A percentile compares a stretch with the other conserved stretches of the same genome.
These are phyloP conservation scores for Aureobasidium musti DNA, from an alignment of 2,329 filamentous ascomycete genomes.

Conservation along the genomic window DNA sequence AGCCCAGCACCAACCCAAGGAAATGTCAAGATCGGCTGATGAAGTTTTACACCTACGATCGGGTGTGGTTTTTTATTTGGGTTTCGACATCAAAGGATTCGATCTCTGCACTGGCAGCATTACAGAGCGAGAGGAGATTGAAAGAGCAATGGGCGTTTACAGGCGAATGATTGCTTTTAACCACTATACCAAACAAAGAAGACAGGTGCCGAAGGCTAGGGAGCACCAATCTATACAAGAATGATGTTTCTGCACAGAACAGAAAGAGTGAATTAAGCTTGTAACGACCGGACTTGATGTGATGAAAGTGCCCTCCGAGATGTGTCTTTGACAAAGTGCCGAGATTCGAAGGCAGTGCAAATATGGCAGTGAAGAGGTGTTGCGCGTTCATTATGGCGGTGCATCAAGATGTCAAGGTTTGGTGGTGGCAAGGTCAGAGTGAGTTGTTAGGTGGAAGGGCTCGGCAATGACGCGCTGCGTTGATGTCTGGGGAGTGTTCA, in stretches of 20 bases:
- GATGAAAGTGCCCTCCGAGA: background rate
- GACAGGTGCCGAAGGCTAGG: background rate
- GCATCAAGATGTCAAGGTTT: background rate
- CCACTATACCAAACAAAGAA: background rate
- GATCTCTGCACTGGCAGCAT: background rate
- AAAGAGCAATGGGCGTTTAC: slow-evolving; percentile 16
- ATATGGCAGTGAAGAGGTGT: background rate
- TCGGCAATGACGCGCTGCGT: slow-evolving; percentile 12
- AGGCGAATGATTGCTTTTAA: slow-evolving; percentile 6
- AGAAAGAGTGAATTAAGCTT: background rate
- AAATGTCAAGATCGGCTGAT: background rate
- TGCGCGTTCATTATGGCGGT: background rate
- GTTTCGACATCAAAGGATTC: background rate
- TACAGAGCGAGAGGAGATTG: slow-evolving; percentile 6
- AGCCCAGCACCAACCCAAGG: background rate
- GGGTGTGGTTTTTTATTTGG: background rate
- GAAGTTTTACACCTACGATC: background rate
- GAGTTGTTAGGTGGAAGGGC: background rate
- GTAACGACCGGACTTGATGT: background rate
- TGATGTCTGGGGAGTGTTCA: slow-evolving; percentile 6
- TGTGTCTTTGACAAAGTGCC: background rate
- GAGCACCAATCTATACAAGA: background rate
- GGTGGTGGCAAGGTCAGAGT: background rate
- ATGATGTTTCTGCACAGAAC: background rate
- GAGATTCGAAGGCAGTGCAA: background rate